Evolutionary conservation across 2,329 filamentous ascomycete genomes (phyloP).

Genomic region (Laburnicola sp.): DNA sequence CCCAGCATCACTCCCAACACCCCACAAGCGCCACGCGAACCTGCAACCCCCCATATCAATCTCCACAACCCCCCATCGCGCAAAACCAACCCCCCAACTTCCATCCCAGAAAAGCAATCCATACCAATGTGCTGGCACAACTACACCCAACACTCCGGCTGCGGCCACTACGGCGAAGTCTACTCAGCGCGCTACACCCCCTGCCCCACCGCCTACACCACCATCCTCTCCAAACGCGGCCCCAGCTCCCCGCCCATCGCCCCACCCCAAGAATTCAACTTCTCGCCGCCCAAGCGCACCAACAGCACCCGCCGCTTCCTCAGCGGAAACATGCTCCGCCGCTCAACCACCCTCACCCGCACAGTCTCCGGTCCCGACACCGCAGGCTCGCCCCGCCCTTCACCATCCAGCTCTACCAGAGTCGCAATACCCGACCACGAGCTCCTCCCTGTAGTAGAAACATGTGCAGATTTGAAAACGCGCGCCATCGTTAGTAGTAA

Average conservation of each 20-base stretch:
- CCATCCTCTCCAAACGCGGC: constrained; percentile 29
- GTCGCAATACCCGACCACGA: constrained; percentile 29
- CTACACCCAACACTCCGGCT: constrained; percentile 39
- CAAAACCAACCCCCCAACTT: neutral
- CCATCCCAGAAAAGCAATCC: neutral
- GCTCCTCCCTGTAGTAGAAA: constrained; percentile 17
- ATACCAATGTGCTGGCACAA: constrained; percentile 26
- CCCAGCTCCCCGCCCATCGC: constrained; percentile 34
- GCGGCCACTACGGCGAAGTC: constrained; percentile 38
- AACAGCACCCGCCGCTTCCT: constrained; percentile 20
- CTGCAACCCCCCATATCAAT: constrained; percentile 6
- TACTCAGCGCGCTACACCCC: constrained; percentile 33
- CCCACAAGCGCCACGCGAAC: too few relatives aligned
- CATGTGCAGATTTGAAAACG: constrained; percentile 23
- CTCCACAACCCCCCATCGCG: neutral
- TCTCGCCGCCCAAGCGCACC: constrained; percentile 9
- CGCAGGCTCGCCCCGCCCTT: constrained; percentile 15
- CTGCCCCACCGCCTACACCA: constrained; percentile 28
- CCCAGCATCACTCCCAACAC: neutral
- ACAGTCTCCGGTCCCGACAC: constrained; percentile 21
- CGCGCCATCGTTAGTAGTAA: constrained; percentile 28
- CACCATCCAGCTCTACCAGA: constrained; percentile 20
- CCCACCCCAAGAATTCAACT: constrained; percentile 10
- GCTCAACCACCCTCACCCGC: constrained; percentile 27
- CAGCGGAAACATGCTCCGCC: too few relatives aligned